Evolutionary conservation across 2,329 filamentous ascomycete species (phyloP), one percentile per base, ranked within the genome.

Genomic region (Ophiostoma montium): DNA sequence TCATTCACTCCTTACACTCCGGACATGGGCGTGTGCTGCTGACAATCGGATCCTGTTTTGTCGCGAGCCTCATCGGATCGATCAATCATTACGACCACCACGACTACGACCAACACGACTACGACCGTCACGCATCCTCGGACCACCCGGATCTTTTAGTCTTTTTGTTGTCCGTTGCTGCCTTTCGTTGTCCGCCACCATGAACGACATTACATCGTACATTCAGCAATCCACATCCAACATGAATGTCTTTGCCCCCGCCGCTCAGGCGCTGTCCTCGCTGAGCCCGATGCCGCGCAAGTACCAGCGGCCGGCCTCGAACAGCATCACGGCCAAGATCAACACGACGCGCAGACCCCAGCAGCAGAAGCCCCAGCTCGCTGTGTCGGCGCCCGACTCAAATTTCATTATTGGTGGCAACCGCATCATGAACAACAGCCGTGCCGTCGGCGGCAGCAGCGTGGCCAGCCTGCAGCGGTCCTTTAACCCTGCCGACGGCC

Each of bases 381-480:
- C 50, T 2, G 51, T 50, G 0, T 35, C 50, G 3, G 53, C 59
- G 35, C 55, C 48, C 5, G 33, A 51, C 3, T 56, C 60, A 35
- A 56, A 55, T 16, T 57, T 50, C 32, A 54, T 42, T 15, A 42
- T 42, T 12, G 39, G 39, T 23, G 39, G 39, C 4, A 42, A 42
- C 39, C 39, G 39, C 52, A 6, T 49, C 46, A 27, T 39, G 51
- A 54, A 36, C 52, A 41, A 10, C 32, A 49, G 8, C 33, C 32
- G 27, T 16, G 11, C 21, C 23, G 18, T 18, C 44, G 23, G 38
- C 21, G 19, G 39, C 41, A 64, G 85, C 46, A 83, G 82, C 54
- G 78, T 95, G 60, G 77, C 86, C 46, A 74, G 74, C 30, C 71
- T 95, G 49, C 77, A 94, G 65, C 88, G 80, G 15, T 95, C 88